Evolutionary conservation across 176 grass and related monocot species (phyloP).

Genomic region (Musa itinerans): DNA sequence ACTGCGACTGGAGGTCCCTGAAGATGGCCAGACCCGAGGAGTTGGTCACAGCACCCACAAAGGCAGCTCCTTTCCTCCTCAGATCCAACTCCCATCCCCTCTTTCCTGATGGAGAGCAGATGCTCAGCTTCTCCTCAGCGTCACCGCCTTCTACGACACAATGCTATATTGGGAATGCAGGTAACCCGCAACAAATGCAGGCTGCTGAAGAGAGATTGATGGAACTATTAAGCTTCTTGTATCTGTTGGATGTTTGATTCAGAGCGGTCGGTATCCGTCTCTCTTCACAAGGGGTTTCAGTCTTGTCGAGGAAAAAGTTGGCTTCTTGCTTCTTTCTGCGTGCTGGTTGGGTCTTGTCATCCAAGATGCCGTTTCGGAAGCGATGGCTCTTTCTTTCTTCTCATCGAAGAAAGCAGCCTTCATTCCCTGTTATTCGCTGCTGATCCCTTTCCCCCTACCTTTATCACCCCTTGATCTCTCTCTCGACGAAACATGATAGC

Average conservation of each 20-base stretch:
- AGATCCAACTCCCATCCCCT: conserved; percentile 9
- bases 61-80: conserved; percentile 36
- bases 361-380: neutral
- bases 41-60: conserved; percentile 33
- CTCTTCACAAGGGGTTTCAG: conserved; percentile 21
- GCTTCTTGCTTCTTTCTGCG: conserved; percentile 19
- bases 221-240: neutral
- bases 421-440: too few species aligned
- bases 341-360: neutral
- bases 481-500: neutral
- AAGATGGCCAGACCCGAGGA: conserved; percentile 49
- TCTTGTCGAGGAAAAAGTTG: conserved; percentile 30
- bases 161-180: neutral
- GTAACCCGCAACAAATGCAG: neutral
- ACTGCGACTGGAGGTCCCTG: conserved; percentile 28
- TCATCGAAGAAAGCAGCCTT: neutral
- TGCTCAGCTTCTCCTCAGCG: conserved; percentile 55
- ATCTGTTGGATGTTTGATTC: conserved; percentile 22
- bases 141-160: neutral
- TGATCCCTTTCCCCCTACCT: neutral
- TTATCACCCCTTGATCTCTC: neutral
- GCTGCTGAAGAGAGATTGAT: too few species aligned
- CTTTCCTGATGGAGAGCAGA: conserved; percentile 49
- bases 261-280: conserved; percentile 5
- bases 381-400: neutral